phyloP scores from a whole-genome alignment of 805 yeast species.

The Yamadazyma sp. region DNA sequence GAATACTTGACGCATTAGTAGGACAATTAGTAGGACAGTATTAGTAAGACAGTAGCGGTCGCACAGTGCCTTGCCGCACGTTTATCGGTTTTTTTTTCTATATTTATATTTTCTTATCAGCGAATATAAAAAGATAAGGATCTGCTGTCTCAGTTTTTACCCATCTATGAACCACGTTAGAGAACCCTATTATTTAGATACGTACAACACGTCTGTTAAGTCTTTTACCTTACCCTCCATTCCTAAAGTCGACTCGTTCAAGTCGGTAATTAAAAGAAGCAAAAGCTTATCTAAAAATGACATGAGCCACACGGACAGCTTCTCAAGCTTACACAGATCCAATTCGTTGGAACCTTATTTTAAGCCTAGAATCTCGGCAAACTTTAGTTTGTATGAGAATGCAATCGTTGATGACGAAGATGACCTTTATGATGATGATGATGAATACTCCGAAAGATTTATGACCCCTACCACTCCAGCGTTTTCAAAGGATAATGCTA shows the following conservation, averaged over 20 bases:
- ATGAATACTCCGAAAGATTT: background rate
- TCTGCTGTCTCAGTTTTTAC: too few species aligned
- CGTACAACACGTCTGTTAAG: constrained; percentile 16
- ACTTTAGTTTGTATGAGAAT: constrained; percentile 12
- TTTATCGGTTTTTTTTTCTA: too few species aligned
- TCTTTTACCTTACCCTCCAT: constrained; percentile 15
- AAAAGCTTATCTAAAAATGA: constrained; percentile 1
- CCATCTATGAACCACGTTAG: constrained; percentile 7
- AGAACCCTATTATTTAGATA: constrained; percentile 19
- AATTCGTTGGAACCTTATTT: constrained; percentile 18
- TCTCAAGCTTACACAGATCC: constrained; percentile 10
- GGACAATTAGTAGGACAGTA: too few species aligned
- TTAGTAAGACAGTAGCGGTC: too few species aligned
- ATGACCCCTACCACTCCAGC: background rate
- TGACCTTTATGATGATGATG: constrained; percentile 7
- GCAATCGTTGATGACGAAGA: constrained; percentile 16
- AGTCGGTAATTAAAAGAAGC: constrained; percentile 6
- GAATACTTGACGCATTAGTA: constrained; percentile 2
- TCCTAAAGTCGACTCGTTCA: constrained; percentile 15
- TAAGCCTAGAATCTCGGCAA: constrained; percentile 11
- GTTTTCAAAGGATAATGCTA: constrained; percentile 5
- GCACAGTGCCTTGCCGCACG: too few species aligned
- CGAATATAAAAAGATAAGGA: background rate
- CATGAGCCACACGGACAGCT: background rate
- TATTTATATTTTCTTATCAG: background rate